Conservation (phyloP, 371 early-diverging fungal species). For the Mucor mucedo region DNA sequence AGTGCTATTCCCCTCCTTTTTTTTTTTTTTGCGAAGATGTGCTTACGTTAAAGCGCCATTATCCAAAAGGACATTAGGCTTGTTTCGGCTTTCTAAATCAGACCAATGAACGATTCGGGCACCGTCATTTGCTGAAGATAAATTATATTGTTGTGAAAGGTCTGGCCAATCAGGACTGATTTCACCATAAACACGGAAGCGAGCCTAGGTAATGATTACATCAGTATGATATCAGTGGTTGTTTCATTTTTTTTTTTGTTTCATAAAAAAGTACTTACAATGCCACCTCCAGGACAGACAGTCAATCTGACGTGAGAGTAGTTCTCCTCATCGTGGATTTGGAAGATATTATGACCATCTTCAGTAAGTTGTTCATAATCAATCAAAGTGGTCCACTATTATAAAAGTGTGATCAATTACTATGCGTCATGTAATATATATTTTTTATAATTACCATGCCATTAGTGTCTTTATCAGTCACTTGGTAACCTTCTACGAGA, state of each 20-base stretch:
- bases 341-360: constrained; percentile 68
- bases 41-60: constrained; percentile 49
- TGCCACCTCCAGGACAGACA: constrained; percentile 85
- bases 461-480: not conserved
- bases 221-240: not conserved
- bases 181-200: constrained; percentile 79
- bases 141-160: constrained; percentile 55
- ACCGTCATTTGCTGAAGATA: constrained; percentile 76
- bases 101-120: constrained; percentile 72
- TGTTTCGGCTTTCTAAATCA: constrained; percentile 70
- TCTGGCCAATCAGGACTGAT: constrained; percentile 61
- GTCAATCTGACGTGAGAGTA: constrained; percentile 69
- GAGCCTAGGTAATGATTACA: constrained; percentile 43
- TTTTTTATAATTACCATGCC: not conserved
- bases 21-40: not conserved
- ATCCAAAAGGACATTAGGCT: constrained; percentile 69
- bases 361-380: constrained; percentile 60
- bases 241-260: not conserved
- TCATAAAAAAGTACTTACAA: constrained; percentile 42
- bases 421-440: too few relatives aligned
- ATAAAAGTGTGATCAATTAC: not conserved
- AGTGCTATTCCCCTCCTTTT: not conserved
- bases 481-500: constrained; percentile 12
- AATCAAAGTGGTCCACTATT: constrained; percentile 72
- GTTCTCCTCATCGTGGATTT: constrained; percentile 22